Base-by-base conservation (phyloP, 179 eudicot genomes). In the Beta corolliflora region DNA sequence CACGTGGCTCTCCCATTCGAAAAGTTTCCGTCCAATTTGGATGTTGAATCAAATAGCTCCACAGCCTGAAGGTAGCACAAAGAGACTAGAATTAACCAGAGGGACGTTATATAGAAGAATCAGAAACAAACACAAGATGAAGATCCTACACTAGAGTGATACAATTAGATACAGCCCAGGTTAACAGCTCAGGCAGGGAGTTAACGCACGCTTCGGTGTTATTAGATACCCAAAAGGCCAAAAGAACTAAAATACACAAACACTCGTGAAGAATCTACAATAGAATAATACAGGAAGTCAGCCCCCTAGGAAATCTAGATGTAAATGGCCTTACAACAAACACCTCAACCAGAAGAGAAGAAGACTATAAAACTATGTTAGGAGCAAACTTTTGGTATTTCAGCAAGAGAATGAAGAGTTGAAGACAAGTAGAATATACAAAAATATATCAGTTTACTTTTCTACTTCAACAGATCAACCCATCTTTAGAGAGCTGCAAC, bases 1-100 rank as follows among this genome's bases (percentile, higher is more conserved):
- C 76, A 58, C 88, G 98, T 2, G 97, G 90, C 81, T 86, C 79
- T 74, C 88, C 91, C 83, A 63, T 84, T 8, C 86, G 93, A 81
- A 91, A 96, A 7, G 90, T 86, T 44, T 90, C 90, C 76, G 77
- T 90, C 97, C 94, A 96, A 60, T 93, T 88, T 25, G 93, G 93
- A 81, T 91, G 88, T 73, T 80, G 82, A 69, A 90, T 89, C 90
- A 94, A 78, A 86, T 90, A 93, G 64, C 88, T 90, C 85, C 88
- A 91, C 77, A 66, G 69, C 93, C 98, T 96, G 87, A 31, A 82
- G 19, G 77, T 84, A 63, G 71, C 13, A 78, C 4, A 58, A 45
- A 75, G 50, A 18, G 50, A 48, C 18, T 68, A 8, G 15, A 59
- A 78, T 52, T 23, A 9, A 36, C 52, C 7, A 36, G 21, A n/a